Percentiles rank a stretch among this genome's conserved stretches.
Evolutionary conservation across 1,139 yeast genomes (phyloP).

Genomic region (Magnusiomyces sp.): DNA sequence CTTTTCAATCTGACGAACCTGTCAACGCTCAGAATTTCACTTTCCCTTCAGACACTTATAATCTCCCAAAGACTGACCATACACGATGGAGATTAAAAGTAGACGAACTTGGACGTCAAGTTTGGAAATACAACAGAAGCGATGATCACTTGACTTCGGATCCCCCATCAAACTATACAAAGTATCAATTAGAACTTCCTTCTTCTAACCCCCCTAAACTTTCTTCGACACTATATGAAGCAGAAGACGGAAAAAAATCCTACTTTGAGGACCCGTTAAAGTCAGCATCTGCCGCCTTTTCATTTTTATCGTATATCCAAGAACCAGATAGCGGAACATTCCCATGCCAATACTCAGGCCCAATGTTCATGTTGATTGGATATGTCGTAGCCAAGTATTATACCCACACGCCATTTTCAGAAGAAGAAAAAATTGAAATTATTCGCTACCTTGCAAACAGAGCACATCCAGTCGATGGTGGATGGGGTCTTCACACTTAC

Average conservation of each 20-base stretch:
- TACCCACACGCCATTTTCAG: slow-evolving; percentile 60
- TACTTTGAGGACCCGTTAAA: slow-evolving; percentile 37
- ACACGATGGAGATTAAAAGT: slow-evolving; percentile 67
- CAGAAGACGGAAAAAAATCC: slow-evolving; percentile 19
- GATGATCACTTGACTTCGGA: slow-evolving; percentile 29
- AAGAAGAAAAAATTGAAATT: slow-evolving; percentile 57
- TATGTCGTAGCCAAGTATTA: slow-evolving; percentile 69
- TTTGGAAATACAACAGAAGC: slow-evolving; percentile 62
- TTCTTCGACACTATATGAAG: slow-evolving; percentile 15
- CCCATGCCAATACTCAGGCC: slow-evolving; percentile 93
- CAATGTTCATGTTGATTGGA: slow-evolving; percentile 94
- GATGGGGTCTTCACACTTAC: slow-evolving; percentile 92
- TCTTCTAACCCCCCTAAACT: slow-evolving; percentile 29
- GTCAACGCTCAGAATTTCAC: neutral
- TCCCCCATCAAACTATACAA: slow-evolving; percentile 37
- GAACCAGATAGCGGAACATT: slow-evolving; percentile 69
- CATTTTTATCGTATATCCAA: slow-evolving; percentile 59
- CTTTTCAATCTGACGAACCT: neutral
- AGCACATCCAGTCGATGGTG: slow-evolving; percentile 98
- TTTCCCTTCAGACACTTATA: slow-evolving; percentile 34
- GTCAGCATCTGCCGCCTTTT: slow-evolving; percentile 68
- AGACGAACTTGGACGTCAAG: slow-evolving; percentile 65
- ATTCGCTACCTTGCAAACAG: slow-evolving; percentile 78
- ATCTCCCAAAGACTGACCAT: slow-evolving; percentile 61
- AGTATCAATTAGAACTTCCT: slow-evolving; percentile 52